Evolutionary conservation across 345 rosid species (phyloP).

Genomic region (Citrus maxima): DNA sequence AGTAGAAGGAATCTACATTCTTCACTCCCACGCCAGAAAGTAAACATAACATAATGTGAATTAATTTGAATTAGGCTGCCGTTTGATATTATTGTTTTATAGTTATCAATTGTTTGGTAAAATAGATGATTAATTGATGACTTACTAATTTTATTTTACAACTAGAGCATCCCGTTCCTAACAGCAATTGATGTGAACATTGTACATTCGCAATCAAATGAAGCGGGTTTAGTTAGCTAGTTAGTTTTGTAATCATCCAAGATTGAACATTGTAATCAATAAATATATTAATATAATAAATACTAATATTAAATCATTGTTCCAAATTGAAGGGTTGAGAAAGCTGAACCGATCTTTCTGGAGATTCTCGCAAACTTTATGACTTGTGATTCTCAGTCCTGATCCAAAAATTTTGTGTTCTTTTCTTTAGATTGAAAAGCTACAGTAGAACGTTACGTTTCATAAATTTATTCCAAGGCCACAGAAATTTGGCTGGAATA

Average conservation of each 20-base stretch:
- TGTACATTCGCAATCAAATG: no score
- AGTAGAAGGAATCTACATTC: no score
- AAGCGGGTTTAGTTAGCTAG: no score
- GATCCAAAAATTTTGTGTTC: background rate
- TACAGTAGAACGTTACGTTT: background rate
- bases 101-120: no score
- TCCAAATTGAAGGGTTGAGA: background rate
- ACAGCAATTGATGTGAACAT: no score
- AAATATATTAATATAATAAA: no score
- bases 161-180: no score
- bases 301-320: background rate
- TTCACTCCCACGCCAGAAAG: fast-evolving
- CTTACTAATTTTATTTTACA: no score
- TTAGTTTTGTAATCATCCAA: background rate
- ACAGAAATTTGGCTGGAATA: background rate
- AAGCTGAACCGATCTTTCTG: background rate
- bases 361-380: background rate
- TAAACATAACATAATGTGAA: no score
- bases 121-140: no score
- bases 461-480: background rate
- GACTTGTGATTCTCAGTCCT: background rate
- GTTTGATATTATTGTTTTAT: no score
- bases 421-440: background rate
- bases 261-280: background rate
- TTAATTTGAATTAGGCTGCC: no score